Percentiles rank a stretch among this genome's conserved stretches.
These are phyloP conservation scores for Piedraia hortae DNA, from an alignment of 2,329 filamentous ascomycete genomes.

Conservation along the genomic window DNA sequence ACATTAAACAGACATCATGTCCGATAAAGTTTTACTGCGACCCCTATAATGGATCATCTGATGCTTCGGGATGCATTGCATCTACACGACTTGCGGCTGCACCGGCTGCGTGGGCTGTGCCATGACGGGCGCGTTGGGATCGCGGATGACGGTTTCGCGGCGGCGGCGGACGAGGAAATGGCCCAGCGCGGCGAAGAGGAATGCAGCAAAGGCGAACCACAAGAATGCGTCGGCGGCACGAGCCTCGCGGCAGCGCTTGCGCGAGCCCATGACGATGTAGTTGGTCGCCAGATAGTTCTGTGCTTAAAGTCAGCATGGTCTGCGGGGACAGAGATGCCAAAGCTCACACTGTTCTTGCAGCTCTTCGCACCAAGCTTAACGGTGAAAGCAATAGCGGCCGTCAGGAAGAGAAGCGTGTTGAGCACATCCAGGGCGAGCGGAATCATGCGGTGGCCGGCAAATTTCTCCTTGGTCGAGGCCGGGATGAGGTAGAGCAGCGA, in stretches of 20 bases:
- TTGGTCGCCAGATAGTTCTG: slow-evolving; percentile 15
- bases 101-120: no score
- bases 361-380: slow-evolving; percentile 40
- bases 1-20: no score
- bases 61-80: no score
- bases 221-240: slow-evolving; percentile 50
- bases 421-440: slow-evolving; percentile 29
- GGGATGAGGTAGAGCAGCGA: slow-evolving; percentile 34
- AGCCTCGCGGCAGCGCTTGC: slow-evolving; percentile 41
- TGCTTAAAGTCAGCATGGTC: background rate
- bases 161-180: no score
- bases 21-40: no score
- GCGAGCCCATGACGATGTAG: slow-evolving; percentile 20
- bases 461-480: slow-evolving; percentile 24
- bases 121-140: no score
- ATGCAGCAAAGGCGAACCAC: slow-evolving; percentile 48
- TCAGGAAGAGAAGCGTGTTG: slow-evolving; percentile 40
- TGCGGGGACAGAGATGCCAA: background rate
- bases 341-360: slow-evolving; percentile 31
- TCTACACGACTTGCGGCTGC: no score
- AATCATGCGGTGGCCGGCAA: slow-evolving; percentile 24
- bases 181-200: no score
- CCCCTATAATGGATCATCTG: no score
- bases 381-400: slow-evolving; percentile 40
- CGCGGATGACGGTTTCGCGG: no score